Evolutionary conservation across 2,329 filamentous ascomycete species (phyloP), one percentile per base, ranked within the genome.

Genomic region (Penicillium hordei): DNA sequence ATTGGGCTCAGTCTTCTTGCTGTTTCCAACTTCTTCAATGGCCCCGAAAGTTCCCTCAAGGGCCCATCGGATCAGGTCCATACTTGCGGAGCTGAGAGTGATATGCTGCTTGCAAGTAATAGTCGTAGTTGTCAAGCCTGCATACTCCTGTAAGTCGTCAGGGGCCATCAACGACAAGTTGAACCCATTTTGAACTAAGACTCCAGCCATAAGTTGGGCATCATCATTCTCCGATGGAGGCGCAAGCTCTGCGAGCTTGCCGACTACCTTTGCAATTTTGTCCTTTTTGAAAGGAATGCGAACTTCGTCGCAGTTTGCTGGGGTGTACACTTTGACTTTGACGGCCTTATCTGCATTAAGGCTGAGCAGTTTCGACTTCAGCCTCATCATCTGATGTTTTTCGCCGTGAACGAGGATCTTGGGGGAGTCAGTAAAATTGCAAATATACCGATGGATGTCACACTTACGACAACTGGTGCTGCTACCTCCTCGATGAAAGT

Each of bases 151-250:
- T 34, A 99, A 81, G 72, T 99, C 94, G 67, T 97, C 94, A 0
- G 94, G 93, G 0, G 93, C 93, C 93, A 99, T 97, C 34, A 99
- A 82, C 0, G 90, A 95, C 71, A 99, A 86, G 74, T 97, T 96
- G 76, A 99, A 97, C 73, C 97, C 94, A 72, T 96, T 97, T 67
- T 97, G 93, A 8, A 99, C 93, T 17, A 99, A 82, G 0, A 99
- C 94, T 29, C 94, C 94, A 0, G 89, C 90, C 66, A 99, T 85
- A 43, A 97, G 81, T 55, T 84, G 80, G 6, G 78, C 73, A n/a
- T 82, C 77, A 36, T 76, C 73, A 55, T 75, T 57, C 29, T 74
- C 69, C 15, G 74, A 71, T 17, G 90, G 89, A 3, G 90, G 90
- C 2, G 89, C 83, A 48, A 93, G 87, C 33, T 91, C 85, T 8